Conservation (phyloP, 768 basidiomycete species). For the Hysterangium stoloniferum region DNA sequence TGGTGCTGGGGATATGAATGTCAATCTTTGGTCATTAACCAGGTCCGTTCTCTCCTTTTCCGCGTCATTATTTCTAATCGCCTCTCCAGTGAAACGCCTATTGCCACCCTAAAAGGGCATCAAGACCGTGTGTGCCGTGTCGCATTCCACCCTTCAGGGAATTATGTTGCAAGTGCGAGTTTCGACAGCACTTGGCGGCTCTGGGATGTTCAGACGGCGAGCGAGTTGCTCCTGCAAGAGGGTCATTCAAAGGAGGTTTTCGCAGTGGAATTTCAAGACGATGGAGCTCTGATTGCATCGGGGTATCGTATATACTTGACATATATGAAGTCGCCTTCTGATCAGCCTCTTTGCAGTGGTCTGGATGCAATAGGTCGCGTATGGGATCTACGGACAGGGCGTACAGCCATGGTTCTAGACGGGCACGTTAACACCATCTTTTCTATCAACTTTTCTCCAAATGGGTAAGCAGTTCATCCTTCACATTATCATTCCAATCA, state of each 20-base stretch:
- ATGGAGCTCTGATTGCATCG: conserved; percentile 87
- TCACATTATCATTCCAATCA: neutral
- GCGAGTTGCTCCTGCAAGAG: conserved; percentile 85
- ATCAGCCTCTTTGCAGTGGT: conserved; percentile 44
- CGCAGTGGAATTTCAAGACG: conserved; percentile 90
- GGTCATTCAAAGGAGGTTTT: conserved; percentile 98
- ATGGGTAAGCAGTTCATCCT: conserved; percentile 58
- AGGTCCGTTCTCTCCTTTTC: conserved; percentile 42
- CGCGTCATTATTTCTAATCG: conserved; percentile 2
- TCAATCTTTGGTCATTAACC: conserved; percentile 85
- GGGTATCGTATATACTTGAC: conserved; percentile 48
- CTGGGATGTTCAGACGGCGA: conserved; percentile 83
- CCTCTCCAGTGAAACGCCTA: conserved; percentile 61
- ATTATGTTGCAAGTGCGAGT: conserved; percentile 89
- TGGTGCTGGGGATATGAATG: conserved; percentile 78
- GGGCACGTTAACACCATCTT: conserved; percentile 94
- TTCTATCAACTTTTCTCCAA: conserved; percentile 88
- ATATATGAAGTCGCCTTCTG: neutral
- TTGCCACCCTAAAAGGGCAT: conserved; percentile 86
- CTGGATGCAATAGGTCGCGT: conserved; percentile 95
- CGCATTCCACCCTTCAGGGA: conserved; percentile 93
- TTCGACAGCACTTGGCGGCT: conserved; percentile 97
- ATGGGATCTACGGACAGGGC: conserved; percentile 93
- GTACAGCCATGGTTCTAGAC: conserved; percentile 96
- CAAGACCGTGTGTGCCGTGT: conserved; percentile 87